These are phyloP conservation scores for Arxiozyma heterogenica DNA, from an alignment of 1,139 yeast species.

Conservation along the genomic window DNA sequence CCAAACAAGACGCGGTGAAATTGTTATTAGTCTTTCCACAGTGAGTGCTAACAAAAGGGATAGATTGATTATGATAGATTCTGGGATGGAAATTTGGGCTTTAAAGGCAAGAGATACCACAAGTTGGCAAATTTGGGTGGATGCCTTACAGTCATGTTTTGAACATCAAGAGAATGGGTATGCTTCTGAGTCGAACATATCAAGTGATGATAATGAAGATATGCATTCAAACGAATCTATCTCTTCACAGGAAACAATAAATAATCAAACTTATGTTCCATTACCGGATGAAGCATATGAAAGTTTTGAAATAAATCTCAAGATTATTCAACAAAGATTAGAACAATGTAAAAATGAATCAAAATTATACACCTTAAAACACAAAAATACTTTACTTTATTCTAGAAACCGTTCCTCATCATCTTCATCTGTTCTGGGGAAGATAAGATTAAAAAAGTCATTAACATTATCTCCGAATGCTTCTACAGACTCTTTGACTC, in stretches of 20 bases:
- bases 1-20: constrained; percentile 74
- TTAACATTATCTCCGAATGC: constrained; percentile 9
- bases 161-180: constrained; percentile 10
- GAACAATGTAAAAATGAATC: constrained; percentile 24
- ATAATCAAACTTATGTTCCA: constrained; percentile 9
- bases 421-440: constrained; percentile 8
- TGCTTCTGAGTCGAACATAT: constrained; percentile 1
- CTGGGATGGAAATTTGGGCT: constrained; percentile 95
- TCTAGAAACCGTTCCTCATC: constrained; percentile 9
- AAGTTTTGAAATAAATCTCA: constrained; percentile 14
- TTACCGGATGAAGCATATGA: constrained; percentile 16
- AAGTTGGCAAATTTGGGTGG: constrained; percentile 76
- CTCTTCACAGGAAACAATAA: background rate
- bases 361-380: constrained; percentile 9
- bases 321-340: constrained; percentile 18
- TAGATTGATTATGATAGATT: constrained; percentile 70
- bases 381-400: background rate
- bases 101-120: constrained; percentile 55
- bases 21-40: constrained; percentile 75
- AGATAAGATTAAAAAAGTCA: constrained; percentile 5
- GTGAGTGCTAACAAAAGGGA: constrained; percentile 68
- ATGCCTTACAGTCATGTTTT: constrained; percentile 44
- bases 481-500: constrained; percentile 14
- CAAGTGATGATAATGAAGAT: constrained; percentile 5
- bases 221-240: background rate